Evolutionary conservation across 805 yeast species (phyloP).

Genomic region (Ascoidea asiatica): DNA sequence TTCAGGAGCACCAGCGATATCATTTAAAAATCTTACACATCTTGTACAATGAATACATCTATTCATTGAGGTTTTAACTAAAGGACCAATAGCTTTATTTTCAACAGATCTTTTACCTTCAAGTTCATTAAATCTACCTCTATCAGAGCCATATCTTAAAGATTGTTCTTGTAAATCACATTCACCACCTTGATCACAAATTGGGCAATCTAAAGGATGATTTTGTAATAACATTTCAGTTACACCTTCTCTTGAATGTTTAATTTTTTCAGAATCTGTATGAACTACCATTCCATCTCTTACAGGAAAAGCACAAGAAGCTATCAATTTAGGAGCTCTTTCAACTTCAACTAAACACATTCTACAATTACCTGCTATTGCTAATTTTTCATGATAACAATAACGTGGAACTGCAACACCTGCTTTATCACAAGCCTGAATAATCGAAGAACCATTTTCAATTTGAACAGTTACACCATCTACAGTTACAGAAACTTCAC

Average conservation of each 20-base stretch:
- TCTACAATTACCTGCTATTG: constrained; percentile 87
- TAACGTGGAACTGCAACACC: constrained; percentile 81
- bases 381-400: constrained; percentile 84
- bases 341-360: constrained; percentile 88
- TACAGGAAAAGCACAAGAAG: constrained; percentile 90
- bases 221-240: constrained; percentile 80
- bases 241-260: constrained; percentile 78
- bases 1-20: constrained; percentile 88
- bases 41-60: constrained; percentile 88
- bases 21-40: constrained; percentile 81
- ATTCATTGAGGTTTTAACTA: constrained; percentile 83
- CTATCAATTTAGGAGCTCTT: constrained; percentile 79
- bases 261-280: constrained; percentile 66
- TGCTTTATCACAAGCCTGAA: constrained; percentile 86
- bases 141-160: constrained; percentile 69
- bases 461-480: constrained; percentile 68
- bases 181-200: constrained; percentile 92
- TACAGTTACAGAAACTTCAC: constrained; percentile 40
- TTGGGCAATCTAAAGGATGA: constrained; percentile 88
- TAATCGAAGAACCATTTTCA: constrained; percentile 78
- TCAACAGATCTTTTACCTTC: constrained; percentile 83
- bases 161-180: constrained; percentile 87
- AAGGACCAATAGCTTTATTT: constrained; percentile 82
- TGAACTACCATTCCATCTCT: constrained; percentile 79
- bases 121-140: constrained; percentile 74